phyloP scores from a whole-genome alignment of 129 eudicot genomes.

The Flaveria ramosissima region DNA sequence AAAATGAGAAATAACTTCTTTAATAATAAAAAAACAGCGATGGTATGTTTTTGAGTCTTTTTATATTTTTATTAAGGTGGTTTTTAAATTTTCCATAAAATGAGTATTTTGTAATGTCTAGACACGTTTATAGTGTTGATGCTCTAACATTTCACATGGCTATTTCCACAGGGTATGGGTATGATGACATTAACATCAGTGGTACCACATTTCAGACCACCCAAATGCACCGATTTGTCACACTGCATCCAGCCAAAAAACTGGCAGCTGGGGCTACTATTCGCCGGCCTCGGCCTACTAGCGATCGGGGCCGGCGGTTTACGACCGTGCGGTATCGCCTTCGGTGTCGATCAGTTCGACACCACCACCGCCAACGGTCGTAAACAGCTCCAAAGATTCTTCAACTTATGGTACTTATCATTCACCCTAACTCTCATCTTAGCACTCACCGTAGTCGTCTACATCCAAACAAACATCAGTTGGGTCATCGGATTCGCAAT shows the following conservation, averaged over 20 bases:
- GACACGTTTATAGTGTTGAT: too few species aligned
- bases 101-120: too few species aligned
- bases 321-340: constrained; percentile 69
- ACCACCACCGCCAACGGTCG: constrained; percentile 52
- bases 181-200: constrained; percentile 53
- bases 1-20: too few species aligned
- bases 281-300: constrained; percentile 45
- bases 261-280: constrained; percentile 61
- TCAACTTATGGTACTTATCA: constrained; percentile 70
- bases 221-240: constrained; percentile 38
- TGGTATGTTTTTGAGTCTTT: too few species aligned
- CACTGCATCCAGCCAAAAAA: constrained; percentile 43
- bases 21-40: too few species aligned
- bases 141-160: too few species aligned
- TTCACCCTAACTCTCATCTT: constrained; percentile 58
- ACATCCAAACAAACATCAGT: constrained; percentile 67
- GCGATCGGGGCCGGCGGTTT: constrained; percentile 64
- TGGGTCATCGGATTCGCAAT: constrained; percentile 67
- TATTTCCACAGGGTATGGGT: constrained; percentile 55
- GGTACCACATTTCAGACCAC: constrained; percentile 49
- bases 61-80: too few species aligned
- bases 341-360: constrained; percentile 78
- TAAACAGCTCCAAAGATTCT: constrained; percentile 57
- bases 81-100: too few species aligned
- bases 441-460: constrained; percentile 68